Evolutionary conservation across 2,329 filamentous ascomycete genomes (phyloP).

Genomic region (Cladophialophora carrionii): DNA sequence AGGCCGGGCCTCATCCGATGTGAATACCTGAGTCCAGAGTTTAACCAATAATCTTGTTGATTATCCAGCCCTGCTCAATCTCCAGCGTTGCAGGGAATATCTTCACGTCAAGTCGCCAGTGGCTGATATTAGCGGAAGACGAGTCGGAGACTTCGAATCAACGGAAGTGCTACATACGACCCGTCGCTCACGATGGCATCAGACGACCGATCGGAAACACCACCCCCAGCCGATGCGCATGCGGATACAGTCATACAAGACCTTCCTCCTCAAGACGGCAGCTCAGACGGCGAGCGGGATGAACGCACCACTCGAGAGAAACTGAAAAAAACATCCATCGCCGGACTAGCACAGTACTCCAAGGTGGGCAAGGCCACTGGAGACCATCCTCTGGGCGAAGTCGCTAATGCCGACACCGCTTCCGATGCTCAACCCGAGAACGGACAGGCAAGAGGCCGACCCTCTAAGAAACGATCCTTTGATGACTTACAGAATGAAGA

Average conservation of each 20-base stretch:
- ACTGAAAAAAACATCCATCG: slow-evolving; percentile 65
- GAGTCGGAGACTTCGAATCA: neutral
- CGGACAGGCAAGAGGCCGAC: slow-evolving; percentile 39
- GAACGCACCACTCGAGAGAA: slow-evolving; percentile 64
- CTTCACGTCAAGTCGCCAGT: neutral
- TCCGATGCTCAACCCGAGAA: slow-evolving; percentile 37
- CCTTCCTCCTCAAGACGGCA: slow-evolving; percentile 25
- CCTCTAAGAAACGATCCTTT: slow-evolving; percentile 49
- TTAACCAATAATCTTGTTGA: neutral
- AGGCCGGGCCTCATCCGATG: neutral
- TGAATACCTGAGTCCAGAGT: neutral
- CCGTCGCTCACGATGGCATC: slow-evolving; percentile 23
- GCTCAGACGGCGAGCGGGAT: slow-evolving; percentile 44
- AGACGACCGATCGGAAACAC: slow-evolving; percentile 5
- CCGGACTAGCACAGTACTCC: slow-evolving; percentile 41
- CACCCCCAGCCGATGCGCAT: neutral
- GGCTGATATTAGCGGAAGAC: neutral
- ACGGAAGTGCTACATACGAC: neutral
- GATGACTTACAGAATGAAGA: slow-evolving; percentile 47
- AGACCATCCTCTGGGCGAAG: slow-evolving; percentile 41
- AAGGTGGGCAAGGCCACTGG: slow-evolving; percentile 30
- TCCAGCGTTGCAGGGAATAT: neutral
- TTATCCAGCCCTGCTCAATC: neutral
- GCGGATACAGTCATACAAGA: slow-evolving; percentile 26
- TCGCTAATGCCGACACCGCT: slow-evolving; percentile 34